Evolutionary conservation across 495 filamentous ascomycete genomes (phyloP).

Genomic region (Neurospora pannonica): DNA sequence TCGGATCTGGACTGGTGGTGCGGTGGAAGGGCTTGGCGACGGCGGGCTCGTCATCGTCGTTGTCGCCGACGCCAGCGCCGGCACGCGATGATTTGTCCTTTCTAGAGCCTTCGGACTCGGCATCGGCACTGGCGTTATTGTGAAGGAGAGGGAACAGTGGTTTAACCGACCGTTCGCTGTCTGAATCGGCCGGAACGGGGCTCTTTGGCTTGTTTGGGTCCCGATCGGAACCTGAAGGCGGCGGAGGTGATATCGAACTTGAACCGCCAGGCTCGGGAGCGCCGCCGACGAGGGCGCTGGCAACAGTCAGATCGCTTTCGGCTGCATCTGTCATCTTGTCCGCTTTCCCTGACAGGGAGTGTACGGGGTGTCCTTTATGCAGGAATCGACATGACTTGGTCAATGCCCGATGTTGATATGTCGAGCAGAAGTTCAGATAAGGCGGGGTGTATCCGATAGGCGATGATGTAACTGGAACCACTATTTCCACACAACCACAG

Average conservation of each 20-base stretch:
- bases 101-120: conserved; percentile 15
- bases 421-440: not conserved
- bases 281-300: not conserved
- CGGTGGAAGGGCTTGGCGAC: conserved; percentile 56
- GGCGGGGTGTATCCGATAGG: not conserved
- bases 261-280: not conserved
- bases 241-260: not conserved
- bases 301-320: not conserved
- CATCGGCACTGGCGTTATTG: conserved; percentile 31
- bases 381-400: not conserved
- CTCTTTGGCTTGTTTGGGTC: not conserved
- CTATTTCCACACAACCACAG: not conserved
- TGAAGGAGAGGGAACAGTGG: conserved; percentile 34
- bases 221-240: not conserved
- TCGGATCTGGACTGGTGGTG: conserved; percentile 47
- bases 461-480: not conserved
- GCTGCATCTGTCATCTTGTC: conserved; percentile 1
- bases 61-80: conserved; percentile 28
- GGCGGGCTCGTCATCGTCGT: conserved; percentile 56
- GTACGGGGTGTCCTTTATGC: not conserved
- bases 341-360: not conserved
- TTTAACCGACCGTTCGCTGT: conserved; percentile 1
- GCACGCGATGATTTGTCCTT: conserved; percentile 4
- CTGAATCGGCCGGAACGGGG: conserved; percentile 1
- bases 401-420: not conserved